Evolutionary conservation across 495 filamentous ascomycete genomes (phyloP).

Genomic region (Cudoniella acicularis): DNA sequence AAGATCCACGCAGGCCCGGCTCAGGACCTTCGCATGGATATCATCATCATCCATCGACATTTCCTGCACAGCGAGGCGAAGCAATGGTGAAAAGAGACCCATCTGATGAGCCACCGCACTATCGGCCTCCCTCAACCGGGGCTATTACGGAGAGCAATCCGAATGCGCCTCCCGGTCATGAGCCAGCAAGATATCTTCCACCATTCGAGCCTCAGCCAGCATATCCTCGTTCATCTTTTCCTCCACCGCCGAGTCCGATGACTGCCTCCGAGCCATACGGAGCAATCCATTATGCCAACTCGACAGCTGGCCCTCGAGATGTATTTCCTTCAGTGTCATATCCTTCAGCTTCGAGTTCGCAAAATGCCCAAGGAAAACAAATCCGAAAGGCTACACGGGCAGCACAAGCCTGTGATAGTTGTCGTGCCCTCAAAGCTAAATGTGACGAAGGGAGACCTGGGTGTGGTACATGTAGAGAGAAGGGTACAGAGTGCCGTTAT

Average conservation of each 20-base stretch:
- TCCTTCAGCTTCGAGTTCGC: conserved; percentile 4
- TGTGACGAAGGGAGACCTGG: conserved; percentile 61
- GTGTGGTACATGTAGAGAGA: conserved; percentile 53
- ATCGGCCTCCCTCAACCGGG: conserved; percentile 18
- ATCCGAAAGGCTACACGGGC: conserved; percentile 20
- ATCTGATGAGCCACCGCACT: conserved; percentile 34
- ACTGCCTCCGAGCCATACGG: conserved; percentile 41
- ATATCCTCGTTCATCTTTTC: conserved; percentile 40
- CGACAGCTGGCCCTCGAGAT: conserved; percentile 4
- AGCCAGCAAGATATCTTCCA: conserved; percentile 11
- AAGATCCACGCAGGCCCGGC: conserved; percentile 17
- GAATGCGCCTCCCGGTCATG: conserved; percentile 12
- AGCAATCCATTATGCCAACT: conserved; percentile 24
- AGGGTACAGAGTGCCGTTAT: conserved; percentile 58
- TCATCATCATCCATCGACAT: conserved; percentile 14
- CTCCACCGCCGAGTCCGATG: conserved; percentile 39
- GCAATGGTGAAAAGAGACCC: conserved; percentile 48
- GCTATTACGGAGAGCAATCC: conserved; percentile 13
- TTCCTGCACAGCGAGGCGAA: conserved; percentile 33
- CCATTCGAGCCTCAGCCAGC: conserved; percentile 32
- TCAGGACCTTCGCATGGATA: conserved; percentile 21
- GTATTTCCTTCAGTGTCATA: conserved; percentile 13
- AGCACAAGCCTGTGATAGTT: conserved; percentile 63
- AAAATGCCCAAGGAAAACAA: not conserved
- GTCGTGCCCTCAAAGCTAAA: conserved; percentile 65